Evolutionary conservation across 2,329 filamentous ascomycete species (phyloP).

Genomic region (Colletotrichum magnum): DNA sequence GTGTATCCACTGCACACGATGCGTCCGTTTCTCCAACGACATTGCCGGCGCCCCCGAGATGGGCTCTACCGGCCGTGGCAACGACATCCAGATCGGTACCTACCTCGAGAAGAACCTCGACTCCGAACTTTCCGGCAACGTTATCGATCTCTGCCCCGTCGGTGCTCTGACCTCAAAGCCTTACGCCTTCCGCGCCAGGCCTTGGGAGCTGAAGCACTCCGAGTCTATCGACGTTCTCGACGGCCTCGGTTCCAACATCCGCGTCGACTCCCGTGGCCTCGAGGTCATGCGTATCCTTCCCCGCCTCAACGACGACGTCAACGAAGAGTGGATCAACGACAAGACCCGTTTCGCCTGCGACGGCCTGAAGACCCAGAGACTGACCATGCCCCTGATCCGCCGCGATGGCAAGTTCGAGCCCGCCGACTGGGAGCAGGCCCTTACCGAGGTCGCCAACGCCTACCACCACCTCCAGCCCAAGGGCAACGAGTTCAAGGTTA

Average conservation of each 20-base stretch:
- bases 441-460: conserved; percentile 87
- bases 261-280: conserved; percentile 91
- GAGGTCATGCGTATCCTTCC: conserved; percentile 97
- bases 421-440: conserved; percentile 94
- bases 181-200: conserved; percentile 95
- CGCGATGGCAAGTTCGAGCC: conserved; percentile 92
- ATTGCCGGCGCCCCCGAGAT: conserved; percentile 96
- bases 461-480: conserved; percentile 85
- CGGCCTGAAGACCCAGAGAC: conserved; percentile 93
- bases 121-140: conserved; percentile 95
- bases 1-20: conserved; percentile 99
- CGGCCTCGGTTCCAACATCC: conserved; percentile 92
- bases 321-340: conserved; percentile 99
- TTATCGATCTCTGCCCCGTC: conserved; percentile 98
- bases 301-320: conserved; percentile 95
- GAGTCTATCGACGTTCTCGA: conserved; percentile 97
- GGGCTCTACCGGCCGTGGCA: conserved; percentile 94
- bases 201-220: conserved; percentile 97
- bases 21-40: conserved; percentile 97
- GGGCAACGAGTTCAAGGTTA: conserved; percentile 95
- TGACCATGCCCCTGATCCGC: conserved; percentile 92
- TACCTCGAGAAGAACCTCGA: conserved; percentile 96
- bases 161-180: conserved; percentile 97
- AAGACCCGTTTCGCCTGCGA: conserved; percentile 98
- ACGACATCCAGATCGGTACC: conserved; percentile 97